Evolutionary conservation across 768 basidiomycete genomes (phyloP).

Genomic region (Agrocybe chaxingu): DNA sequence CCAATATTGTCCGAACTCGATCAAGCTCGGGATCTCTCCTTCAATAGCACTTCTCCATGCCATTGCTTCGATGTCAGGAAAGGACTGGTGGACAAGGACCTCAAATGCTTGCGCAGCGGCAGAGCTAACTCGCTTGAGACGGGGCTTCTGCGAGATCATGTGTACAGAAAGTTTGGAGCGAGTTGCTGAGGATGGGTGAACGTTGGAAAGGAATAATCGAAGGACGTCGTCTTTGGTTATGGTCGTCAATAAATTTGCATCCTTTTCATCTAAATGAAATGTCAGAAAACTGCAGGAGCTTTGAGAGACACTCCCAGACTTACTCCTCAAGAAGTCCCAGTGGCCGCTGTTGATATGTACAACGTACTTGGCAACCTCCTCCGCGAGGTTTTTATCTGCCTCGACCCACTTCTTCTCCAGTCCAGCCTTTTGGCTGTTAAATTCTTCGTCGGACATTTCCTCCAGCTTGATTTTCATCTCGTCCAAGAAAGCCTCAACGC

Average conservation of each 20-base stretch:
- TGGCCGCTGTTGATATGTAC: slow-evolving; percentile 73
- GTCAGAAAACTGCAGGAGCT: slow-evolving; percentile 6
- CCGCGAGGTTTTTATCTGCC: slow-evolving; percentile 81
- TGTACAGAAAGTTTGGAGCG: slow-evolving; percentile 87
- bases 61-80: slow-evolving; percentile 46
- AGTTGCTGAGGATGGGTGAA: slow-evolving; percentile 64
- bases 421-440: slow-evolving; percentile 73
- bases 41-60: slow-evolving; percentile 51
- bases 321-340: slow-evolving; percentile 84
- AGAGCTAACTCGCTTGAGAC: slow-evolving; percentile 56
- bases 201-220: slow-evolving; percentile 60
- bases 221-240: slow-evolving; percentile 77
- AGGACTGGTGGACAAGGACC: slow-evolving; percentile 41
- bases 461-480: slow-evolving; percentile 66
- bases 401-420: slow-evolving; percentile 83
- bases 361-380: slow-evolving; percentile 75
- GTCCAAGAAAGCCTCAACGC: slow-evolving; percentile 86
- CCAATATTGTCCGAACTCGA: slow-evolving; percentile 69
- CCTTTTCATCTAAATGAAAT: slow-evolving; percentile 55
- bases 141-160: slow-evolving; percentile 66
- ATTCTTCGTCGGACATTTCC: slow-evolving; percentile 68
- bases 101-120: slow-evolving; percentile 65
- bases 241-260: slow-evolving; percentile 59
- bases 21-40: slow-evolving; percentile 53
- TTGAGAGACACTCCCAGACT: slow-evolving; percentile 24